These are phyloP conservation scores for Sporormia fimetaria DNA, from an alignment of 495 filamentous ascomycete genomes.

Conservation along the genomic window DNA sequence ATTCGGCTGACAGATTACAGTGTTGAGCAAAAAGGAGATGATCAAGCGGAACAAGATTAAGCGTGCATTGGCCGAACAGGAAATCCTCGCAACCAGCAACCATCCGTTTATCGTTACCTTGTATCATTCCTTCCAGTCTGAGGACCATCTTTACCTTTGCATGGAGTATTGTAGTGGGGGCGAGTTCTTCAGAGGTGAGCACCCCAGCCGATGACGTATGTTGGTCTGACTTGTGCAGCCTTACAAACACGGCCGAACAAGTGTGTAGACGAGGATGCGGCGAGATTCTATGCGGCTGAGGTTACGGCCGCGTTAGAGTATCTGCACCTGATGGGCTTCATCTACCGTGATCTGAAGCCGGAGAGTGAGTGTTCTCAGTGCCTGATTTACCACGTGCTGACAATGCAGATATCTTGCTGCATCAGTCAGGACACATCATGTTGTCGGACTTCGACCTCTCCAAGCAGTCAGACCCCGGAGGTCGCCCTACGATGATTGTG, in stretches of 20 bases:
- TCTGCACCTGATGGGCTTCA: constrained; percentile 97
- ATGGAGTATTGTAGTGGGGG: constrained; percentile 99
- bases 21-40: constrained; percentile 99
- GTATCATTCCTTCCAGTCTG: constrained; percentile 97
- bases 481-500: constrained; percentile 94
- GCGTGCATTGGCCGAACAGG: constrained; percentile 90
- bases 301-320: constrained; percentile 97
- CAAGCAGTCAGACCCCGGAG: constrained; percentile 93
- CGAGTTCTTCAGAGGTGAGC: constrained; percentile 79
- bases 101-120: constrained; percentile 98
- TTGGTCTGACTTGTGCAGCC: constrained; percentile 38
- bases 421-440: constrained; percentile 99
- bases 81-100: constrained; percentile 95
- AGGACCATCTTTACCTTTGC: constrained; percentile 94
- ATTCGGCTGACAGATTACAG: constrained; percentile 44
- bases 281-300: constrained; percentile 93
- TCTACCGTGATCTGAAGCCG: constrained; percentile 94
- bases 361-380: constrained; percentile 57
- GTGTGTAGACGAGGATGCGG: constrained; percentile 92
- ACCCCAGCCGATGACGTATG: neutral
- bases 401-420: constrained; percentile 75
- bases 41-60: constrained; percentile 99
- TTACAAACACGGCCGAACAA: constrained; percentile 94
- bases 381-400: constrained; percentile 19
- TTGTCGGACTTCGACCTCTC: constrained; percentile 97